phyloP scores from a whole-genome alignment of 768 basidiomycete genomes.

The Amyloporia xantha region DNA sequence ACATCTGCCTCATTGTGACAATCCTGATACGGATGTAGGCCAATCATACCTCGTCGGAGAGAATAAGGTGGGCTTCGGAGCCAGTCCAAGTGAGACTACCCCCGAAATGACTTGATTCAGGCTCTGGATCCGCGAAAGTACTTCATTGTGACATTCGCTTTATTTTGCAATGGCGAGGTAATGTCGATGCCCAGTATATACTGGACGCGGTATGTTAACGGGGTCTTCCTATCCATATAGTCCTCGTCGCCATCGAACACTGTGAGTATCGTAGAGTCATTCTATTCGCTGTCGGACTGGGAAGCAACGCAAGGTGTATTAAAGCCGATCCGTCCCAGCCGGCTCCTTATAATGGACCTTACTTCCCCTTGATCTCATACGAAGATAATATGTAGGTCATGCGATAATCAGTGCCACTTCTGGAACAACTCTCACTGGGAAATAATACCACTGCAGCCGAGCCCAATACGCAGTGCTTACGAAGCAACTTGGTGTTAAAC shows the following conservation, averaged over 20 bases:
- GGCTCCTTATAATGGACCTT: constrained; percentile 26
- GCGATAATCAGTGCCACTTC: neutral
- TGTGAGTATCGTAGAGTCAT: constrained; percentile 6
- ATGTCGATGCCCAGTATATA: neutral
- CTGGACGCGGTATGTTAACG: neutral
- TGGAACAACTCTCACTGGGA: neutral
- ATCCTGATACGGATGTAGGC: constrained; percentile 4
- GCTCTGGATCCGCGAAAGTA: constrained; percentile 21
- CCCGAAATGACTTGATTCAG: constrained; percentile 1
- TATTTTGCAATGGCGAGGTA: constrained; percentile 26
- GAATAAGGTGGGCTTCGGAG: constrained; percentile 10
- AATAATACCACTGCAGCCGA: no score
- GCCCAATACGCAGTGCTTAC: constrained; percentile 22
- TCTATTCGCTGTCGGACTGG: neutral
- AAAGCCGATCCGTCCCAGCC: constrained; percentile 12
- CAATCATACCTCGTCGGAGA: constrained; percentile 19
- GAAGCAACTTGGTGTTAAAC: constrained; percentile 17
- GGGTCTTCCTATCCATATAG: constrained; percentile 3
- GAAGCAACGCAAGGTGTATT: constrained; percentile 1
- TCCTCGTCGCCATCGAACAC: constrained; percentile 26
- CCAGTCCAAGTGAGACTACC: no score
- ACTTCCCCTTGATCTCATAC: constrained; percentile 25
- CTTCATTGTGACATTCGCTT: constrained; percentile 23
- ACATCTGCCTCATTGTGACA: neutral
- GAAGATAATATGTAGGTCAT: constrained; percentile 22